A percentile compares a stretch with the other conserved stretches of the same genome.
Conservation (phyloP, 2,329 filamentous ascomycete genomes). For the Neophaeococcomyces aloes region DNA sequence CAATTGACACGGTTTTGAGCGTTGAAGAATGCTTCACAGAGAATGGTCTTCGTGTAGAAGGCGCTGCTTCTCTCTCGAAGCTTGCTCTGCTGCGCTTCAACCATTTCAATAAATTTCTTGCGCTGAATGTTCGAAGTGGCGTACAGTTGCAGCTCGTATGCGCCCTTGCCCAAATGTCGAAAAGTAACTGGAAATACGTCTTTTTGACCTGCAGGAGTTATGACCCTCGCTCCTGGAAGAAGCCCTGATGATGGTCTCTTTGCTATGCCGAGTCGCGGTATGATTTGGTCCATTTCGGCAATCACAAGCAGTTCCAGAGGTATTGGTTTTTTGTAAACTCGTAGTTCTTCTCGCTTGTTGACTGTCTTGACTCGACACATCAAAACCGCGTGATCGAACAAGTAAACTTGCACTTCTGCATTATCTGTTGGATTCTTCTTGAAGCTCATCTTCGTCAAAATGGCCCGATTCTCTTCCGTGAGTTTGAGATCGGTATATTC, state of each 20-base stretch:
- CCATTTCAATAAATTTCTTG: constrained; percentile 95
- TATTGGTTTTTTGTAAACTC: constrained; percentile 91
- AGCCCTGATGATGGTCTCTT: constrained; percentile 85
- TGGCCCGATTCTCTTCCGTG: constrained; percentile 82
- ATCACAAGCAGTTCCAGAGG: constrained; percentile 88
- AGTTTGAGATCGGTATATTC: constrained; percentile 90
- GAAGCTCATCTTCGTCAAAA: constrained; percentile 87
- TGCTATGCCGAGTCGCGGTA: constrained; percentile 65
- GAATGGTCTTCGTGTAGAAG: constrained; percentile 56
- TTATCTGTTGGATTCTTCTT: constrained; percentile 87
- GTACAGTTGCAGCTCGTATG: constrained; percentile 84
- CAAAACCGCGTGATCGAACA: constrained; percentile 92
- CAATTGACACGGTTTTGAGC: constrained; percentile 85
- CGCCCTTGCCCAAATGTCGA: constrained; percentile 86
- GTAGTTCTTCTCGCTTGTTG: constrained; percentile 88
- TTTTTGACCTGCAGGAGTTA: constrained; percentile 42
- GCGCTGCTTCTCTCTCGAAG: constrained; percentile 62
- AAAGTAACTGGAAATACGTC: constrained; percentile 94
- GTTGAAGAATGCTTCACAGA: constrained; percentile 85
- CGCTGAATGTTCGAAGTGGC: constrained; percentile 75
- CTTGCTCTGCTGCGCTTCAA: constrained; percentile 79
- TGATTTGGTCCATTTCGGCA: constrained; percentile 92
- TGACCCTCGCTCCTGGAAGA: constrained; percentile 51
- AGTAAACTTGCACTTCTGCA: constrained; percentile 82
- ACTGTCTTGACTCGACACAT: constrained; percentile 83